A percentile compares a stretch with the other conserved stretches of the same genome.
Conservation (phyloP, 768 basidiomycete species). For the Auricularia heimuer region DNA sequence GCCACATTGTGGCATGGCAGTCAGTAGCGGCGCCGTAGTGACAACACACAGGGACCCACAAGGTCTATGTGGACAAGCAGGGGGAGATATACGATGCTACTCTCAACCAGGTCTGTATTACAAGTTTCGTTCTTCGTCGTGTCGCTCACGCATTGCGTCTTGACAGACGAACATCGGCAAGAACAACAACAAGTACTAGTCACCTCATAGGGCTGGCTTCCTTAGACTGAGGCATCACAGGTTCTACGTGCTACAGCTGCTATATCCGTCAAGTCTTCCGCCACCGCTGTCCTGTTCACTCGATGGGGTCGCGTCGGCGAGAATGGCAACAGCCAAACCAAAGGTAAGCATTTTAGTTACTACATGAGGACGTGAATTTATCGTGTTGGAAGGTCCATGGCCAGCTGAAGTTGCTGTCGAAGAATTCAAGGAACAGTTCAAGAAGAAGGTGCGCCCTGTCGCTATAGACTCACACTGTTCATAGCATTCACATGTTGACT, state of each 20-base stretch:
- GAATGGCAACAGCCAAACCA: conserved; percentile 37
- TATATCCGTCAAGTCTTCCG: conserved; percentile 34
- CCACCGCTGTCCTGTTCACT: conserved; percentile 34
- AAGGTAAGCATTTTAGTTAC: conserved; percentile 24
- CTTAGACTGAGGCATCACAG: conserved; percentile 17
- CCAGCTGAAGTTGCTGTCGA: conserved; percentile 26
- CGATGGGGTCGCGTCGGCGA: conserved; percentile 59
- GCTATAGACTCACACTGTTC: too few relatives aligned
- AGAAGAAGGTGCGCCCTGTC: conserved; percentile 25
- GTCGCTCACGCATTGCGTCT: too few relatives aligned
- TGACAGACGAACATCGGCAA: conserved; percentile 39
- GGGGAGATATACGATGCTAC: conserved; percentile 48
- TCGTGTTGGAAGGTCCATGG: conserved; percentile 36
- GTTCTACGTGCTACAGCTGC: conserved; percentile 50
- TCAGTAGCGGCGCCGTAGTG: neutral
- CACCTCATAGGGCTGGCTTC: neutral
- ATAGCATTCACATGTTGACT: neutral
- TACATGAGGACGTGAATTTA: neutral
- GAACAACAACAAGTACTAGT: conserved; percentile 30
- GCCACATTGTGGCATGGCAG: neutral
- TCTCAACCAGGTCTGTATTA: conserved; percentile 20
- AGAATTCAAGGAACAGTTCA: conserved; percentile 55
- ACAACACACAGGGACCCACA: conserved; percentile 34
- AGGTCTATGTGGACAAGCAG: conserved; percentile 32
- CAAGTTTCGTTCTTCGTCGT: too few relatives aligned